Conservation (phyloP, 352 stramenopile species). For the Phytophthora pistaciae region DNA sequence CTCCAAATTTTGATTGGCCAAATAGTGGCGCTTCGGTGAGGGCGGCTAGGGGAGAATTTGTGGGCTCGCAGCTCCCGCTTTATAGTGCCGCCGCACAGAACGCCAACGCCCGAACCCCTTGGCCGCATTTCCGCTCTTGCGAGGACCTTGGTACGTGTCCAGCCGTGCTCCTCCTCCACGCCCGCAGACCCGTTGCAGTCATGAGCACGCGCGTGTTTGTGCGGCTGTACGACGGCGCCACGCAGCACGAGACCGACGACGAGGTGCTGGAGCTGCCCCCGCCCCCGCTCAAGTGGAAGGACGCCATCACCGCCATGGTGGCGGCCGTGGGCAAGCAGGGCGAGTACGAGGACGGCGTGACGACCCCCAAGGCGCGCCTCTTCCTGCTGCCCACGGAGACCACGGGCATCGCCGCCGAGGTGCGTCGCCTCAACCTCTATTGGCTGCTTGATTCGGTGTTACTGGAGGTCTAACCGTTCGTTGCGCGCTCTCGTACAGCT, state of each 20-base stretch:
- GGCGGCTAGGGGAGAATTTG: conserved; percentile 53
- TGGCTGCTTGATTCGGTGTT: background rate
- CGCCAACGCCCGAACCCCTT: conserved; percentile 1
- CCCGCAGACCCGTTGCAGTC: conserved; percentile 5
- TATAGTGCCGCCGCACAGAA: conserved; percentile 28
- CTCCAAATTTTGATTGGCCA: conserved; percentile 2
- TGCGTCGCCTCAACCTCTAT: conserved; percentile 20
- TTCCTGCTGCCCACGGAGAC: conserved; percentile 70
- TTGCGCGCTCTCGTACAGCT: conserved; percentile 37
- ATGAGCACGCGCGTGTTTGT: conserved; percentile 80
- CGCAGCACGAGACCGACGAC: conserved; percentile 62
- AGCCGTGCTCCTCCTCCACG: background rate
- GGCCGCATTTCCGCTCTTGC: conserved; percentile 46
- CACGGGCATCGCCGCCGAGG: conserved; percentile 71
- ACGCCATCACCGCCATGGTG: conserved; percentile 72
- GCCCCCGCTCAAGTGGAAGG: conserved; percentile 74
- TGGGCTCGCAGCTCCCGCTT: conserved; percentile 30
- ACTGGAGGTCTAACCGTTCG: conserved; percentile 14
- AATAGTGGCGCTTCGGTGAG: conserved; percentile 17
- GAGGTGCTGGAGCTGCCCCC: conserved; percentile 75
- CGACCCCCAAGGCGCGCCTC: conserved; percentile 55
- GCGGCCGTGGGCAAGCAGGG: conserved; percentile 59
- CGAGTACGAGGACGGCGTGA: conserved; percentile 53
- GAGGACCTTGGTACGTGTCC: conserved; percentile 19
- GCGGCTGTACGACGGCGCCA: conserved; percentile 70